A percentile compares a stretch with the other conserved stretches of the same genome.
Evolutionary conservation across 805 yeast species (phyloP).

Genomic region (Kazachstania kunashirensis): DNA sequence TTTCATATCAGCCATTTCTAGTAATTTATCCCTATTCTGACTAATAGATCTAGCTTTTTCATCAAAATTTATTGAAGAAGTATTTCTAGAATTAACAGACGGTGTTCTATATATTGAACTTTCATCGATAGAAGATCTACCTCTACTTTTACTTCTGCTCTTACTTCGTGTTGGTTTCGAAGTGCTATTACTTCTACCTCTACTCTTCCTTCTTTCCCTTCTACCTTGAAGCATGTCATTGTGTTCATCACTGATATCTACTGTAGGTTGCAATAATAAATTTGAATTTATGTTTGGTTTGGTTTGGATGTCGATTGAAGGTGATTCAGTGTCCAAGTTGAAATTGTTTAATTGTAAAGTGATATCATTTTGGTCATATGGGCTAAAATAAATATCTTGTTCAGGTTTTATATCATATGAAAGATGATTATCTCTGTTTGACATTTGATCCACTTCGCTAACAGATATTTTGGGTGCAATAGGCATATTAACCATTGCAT

Average conservation of each 20-base stretch:
- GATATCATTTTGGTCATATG: not conserved
- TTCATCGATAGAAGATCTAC: conserved; percentile 3
- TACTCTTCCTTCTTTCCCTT: conserved; percentile 14
- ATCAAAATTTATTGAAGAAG: conserved; percentile 15
- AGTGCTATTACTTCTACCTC: conserved; percentile 9
- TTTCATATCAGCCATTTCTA: conserved; percentile 23
- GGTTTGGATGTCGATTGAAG: too few species aligned
- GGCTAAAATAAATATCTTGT: not conserved
- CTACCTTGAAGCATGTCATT: conserved; percentile 25
- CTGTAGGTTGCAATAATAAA: conserved; percentile 1
- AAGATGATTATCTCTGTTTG: not conserved
- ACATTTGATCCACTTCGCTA: conserved; percentile 17
- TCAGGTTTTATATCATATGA: not conserved
- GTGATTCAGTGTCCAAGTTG: too few species aligned
- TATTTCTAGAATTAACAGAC: conserved; percentile 5
- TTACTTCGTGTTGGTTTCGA: conserved; percentile 9
- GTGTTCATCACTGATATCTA: conserved; percentile 8
- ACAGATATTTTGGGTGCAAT: conserved; percentile 20
- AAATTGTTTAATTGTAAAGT: not conserved
- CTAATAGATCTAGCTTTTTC: conserved; percentile 27
- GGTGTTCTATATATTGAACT: conserved; percentile 5
- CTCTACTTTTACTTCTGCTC: conserved; percentile 8
- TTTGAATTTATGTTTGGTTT: not conserved
- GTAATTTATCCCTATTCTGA: conserved; percentile 23
- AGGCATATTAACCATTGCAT: not conserved